Conservation (phyloP, 2,329 filamentous ascomycete species). For the Colletotrichum abscissum region DNA sequence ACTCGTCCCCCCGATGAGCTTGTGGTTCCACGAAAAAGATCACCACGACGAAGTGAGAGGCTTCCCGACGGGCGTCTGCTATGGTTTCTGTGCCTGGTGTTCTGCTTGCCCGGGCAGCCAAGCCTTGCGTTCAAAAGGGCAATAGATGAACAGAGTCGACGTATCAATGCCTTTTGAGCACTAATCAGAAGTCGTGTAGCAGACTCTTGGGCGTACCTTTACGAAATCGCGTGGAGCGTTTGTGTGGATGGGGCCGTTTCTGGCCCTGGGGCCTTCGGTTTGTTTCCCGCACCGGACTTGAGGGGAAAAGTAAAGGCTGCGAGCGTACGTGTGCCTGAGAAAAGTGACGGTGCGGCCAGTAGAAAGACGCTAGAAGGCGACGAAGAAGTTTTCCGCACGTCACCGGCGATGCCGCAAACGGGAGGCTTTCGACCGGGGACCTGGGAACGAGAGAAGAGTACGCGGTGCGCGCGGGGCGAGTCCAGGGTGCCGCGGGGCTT, state of each 20-base stretch:
- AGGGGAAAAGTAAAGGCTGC: neutral
- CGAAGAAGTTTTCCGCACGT: conserved; percentile 33
- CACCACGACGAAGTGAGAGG: neutral
- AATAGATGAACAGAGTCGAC: neutral
- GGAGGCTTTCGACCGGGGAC: conserved; percentile 14
- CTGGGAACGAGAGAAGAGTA: neutral
- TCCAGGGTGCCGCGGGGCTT: conserved; percentile 10
- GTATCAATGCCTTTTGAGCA: neutral
- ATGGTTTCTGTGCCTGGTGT: neutral
- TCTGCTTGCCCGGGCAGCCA: conserved; percentile 9
- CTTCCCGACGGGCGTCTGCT: neutral
- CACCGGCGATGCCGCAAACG: conserved; percentile 34
- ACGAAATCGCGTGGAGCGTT: neutral
- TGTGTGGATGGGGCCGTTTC: conserved; percentile 12
- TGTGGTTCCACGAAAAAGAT: neutral
- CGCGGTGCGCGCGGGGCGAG: neutral
- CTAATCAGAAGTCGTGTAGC: neutral
- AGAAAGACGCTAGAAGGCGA: conserved; percentile 32
- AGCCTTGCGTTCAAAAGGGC: conserved; percentile 1
- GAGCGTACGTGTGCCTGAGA: neutral
- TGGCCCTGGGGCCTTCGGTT: neutral
- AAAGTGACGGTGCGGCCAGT: neutral
- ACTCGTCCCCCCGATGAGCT: neutral
- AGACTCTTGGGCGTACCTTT: conserved; percentile 17
- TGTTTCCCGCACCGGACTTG: neutral